Evolutionary conservation across 345 rosid genomes (phyloP).

Genomic region (Clarkia xantiana): DNA sequence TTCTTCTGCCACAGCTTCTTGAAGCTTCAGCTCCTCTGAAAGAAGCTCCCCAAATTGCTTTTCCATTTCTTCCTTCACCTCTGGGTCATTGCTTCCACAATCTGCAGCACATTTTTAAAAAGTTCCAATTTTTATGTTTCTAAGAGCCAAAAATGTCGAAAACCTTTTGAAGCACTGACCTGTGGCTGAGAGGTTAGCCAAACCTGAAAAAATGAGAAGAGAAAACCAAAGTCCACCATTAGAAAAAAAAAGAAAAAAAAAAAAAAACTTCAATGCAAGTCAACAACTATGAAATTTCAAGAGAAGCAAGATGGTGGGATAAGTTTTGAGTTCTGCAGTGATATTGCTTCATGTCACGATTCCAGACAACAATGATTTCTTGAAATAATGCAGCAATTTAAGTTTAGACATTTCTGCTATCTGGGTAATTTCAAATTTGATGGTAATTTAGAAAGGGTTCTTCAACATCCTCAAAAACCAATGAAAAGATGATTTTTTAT

Average conservation of each 20-base stretch:
- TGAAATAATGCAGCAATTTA: no score
- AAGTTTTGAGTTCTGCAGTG: neutral
- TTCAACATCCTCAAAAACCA: no score
- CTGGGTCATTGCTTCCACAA: constrained; percentile 80
- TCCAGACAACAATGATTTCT: no score
- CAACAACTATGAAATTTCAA: neutral
- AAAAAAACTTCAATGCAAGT: neutral
- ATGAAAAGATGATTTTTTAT: no score
- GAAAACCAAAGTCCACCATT: neutral
- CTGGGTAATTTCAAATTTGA: no score
- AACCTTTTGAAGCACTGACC: constrained; percentile 4
- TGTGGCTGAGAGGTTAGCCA: constrained; percentile 16
- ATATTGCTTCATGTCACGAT: no score
- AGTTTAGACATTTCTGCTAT: no score
- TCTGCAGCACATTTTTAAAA: constrained; percentile 35
- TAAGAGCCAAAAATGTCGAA: no score
- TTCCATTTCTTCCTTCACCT: constrained; percentile 85
- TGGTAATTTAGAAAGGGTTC: no score
- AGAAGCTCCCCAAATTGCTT: constrained; percentile 92
- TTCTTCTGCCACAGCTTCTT: constrained; percentile 79
- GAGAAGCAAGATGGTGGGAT: neutral
- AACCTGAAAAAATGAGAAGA: constrained; percentile 9
- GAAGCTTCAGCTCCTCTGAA: constrained; percentile 80
- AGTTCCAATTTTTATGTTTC: no score
- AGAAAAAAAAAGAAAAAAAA: no score